Evolutionary conservation across 768 basidiomycete genomes (phyloP).

Genomic region (Podaxis pistillaris): DNA sequence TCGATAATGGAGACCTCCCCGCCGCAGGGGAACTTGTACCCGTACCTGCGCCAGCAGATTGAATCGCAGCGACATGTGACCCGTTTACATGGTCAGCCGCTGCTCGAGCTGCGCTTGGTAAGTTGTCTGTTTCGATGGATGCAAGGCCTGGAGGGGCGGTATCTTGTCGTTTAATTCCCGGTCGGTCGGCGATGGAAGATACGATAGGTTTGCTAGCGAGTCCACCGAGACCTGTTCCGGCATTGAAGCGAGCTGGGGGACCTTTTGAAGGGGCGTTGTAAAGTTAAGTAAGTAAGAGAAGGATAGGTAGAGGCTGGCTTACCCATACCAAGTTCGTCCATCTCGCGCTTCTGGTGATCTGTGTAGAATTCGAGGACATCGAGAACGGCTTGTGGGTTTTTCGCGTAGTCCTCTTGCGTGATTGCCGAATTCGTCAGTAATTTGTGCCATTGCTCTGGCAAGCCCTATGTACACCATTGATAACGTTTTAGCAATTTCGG

Average conservation of each 20-base stretch:
- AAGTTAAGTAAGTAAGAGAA: conserved; percentile 8
- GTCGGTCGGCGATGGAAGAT: conserved; percentile 21
- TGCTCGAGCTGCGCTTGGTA: conserved; percentile 47
- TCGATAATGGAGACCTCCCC: conserved; percentile 26
- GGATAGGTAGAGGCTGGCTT: conserved; percentile 20
- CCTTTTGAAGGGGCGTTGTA: conserved; percentile 26
- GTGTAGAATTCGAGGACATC: conserved; percentile 99
- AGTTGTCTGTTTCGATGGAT: conserved; percentile 39
- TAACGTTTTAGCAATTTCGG: background rate
- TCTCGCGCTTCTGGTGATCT: conserved; percentile 93
- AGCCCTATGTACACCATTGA: conserved; percentile 51
- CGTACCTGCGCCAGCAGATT: conserved; percentile 23
- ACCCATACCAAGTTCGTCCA: conserved; percentile 52
- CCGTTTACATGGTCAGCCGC: conserved; percentile 67
- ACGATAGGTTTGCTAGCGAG: conserved; percentile 36
- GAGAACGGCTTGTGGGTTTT: conserved; percentile 94
- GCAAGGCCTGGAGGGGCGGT: conserved; percentile 41
- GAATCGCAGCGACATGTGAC: conserved; percentile 37
- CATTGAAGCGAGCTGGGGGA: conserved; percentile 80
- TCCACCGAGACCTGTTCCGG: conserved; percentile 90
- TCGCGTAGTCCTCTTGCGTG: conserved; percentile 96
- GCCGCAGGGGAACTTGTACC: conserved; percentile 5
- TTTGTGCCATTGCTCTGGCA: conserved; percentile 97
- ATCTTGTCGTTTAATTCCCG: conserved; percentile 36
- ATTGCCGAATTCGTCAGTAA: conserved; percentile 97